Conservation (phyloP, 148 eudicot genomes). For the Camellia japonica region DNA sequence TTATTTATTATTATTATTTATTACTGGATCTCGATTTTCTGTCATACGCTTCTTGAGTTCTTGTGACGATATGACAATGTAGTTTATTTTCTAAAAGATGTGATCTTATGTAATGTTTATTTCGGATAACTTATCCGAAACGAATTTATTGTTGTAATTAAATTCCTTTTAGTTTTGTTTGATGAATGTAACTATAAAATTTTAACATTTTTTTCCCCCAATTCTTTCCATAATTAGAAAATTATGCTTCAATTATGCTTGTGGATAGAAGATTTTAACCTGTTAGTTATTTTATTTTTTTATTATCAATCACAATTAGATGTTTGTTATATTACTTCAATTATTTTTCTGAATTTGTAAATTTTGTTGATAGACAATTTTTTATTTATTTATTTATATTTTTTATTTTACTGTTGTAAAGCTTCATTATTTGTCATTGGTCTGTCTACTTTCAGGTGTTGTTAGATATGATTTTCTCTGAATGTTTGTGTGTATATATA, state of each 20-base stretch:
- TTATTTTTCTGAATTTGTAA: not conserved
- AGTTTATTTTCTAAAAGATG: not conserved
- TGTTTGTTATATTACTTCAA: not conserved
- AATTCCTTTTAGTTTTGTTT: not conserved
- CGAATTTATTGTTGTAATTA: not conserved
- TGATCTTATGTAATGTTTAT: too few relatives aligned
- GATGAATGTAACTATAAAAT: not conserved
- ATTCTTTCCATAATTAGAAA: not conserved
- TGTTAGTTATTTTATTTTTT: not conserved
- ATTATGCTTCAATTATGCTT: not conserved
- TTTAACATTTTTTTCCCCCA: too few relatives aligned
- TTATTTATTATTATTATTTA: not conserved
- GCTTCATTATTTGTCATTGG: not conserved
- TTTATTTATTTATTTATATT: not conserved
- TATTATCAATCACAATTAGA: not conserved
- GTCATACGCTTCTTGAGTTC: too few relatives aligned
- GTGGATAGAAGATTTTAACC: not conserved
- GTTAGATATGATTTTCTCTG: not conserved
- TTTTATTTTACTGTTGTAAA: not conserved
- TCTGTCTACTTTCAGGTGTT: constrained; percentile 11
- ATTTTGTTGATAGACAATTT: too few relatives aligned
- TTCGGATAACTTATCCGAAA: not conserved
- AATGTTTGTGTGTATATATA: constrained; percentile 5
- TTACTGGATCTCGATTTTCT: constrained; percentile 2
- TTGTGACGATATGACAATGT: not conserved